These are phyloP conservation scores for Metschnikowia colocasiae DNA, from an alignment of 805 yeast species.

Conservation along the genomic window DNA sequence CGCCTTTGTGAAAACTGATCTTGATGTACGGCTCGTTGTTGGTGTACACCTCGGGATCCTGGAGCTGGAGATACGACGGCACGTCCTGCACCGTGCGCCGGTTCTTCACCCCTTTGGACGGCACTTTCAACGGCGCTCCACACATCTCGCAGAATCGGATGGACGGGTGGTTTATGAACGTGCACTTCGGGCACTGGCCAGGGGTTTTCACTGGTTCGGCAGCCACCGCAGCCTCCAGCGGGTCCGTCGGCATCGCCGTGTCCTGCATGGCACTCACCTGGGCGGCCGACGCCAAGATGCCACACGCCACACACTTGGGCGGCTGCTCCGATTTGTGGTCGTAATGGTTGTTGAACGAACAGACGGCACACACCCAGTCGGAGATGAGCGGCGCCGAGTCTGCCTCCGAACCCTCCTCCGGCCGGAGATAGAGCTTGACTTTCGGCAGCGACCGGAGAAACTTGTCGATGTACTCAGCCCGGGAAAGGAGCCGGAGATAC, in stretches of 20 bases:
- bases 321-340: background rate
- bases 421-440: constrained; percentile 38
- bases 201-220: background rate
- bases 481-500: constrained; percentile 39
- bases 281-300: constrained; percentile 24
- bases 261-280: constrained; percentile 9
- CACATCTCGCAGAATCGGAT: constrained; percentile 82
- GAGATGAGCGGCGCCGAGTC: constrained; percentile 7
- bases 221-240: no score
- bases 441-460: constrained; percentile 80
- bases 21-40: constrained; percentile 46
- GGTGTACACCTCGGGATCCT: constrained; percentile 33
- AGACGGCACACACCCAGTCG: constrained; percentile 86
- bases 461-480: constrained; percentile 43
- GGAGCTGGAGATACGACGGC: constrained; percentile 24
- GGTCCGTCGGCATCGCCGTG: background rate
- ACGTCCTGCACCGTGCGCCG: background rate
- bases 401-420: constrained; percentile 2
- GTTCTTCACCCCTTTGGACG: background rate
- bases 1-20: constrained; percentile 72
- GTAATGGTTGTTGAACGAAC: constrained; percentile 62
- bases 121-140: constrained; percentile 45
- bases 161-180: constrained; percentile 81
- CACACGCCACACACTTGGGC: constrained; percentile 40
- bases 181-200: constrained; percentile 55